Base-by-base conservation (phyloP, 805 yeast genomes). In the Starmerella floricola region DNA sequence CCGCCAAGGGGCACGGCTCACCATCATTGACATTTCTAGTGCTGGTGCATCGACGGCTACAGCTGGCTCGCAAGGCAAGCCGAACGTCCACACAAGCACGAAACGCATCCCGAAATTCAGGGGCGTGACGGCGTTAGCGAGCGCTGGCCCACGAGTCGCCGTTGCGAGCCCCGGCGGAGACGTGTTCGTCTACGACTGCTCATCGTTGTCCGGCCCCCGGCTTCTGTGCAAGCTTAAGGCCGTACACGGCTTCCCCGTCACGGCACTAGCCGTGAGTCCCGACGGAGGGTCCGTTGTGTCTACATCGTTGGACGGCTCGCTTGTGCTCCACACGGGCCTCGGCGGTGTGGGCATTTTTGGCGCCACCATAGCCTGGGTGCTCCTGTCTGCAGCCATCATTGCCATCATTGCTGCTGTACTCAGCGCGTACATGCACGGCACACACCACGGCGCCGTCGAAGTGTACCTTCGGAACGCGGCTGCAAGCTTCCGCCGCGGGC, bases 91-190 rank as follows among this genome's bases (percentile, higher is more conserved):
- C 30, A 13, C 33, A 40, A 11, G 39, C 8, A 35, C 36, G 2
- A 34, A 36, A 12, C 26, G 8, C 10, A 35, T 50, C 8, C 42
- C 53, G 5, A 42, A 44, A 8, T 30, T 45, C 18, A 38, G 32
- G 18, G 47, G 48, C 27, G 47, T 49, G 19, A 47, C 52, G 5
- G 53, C 53, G 10, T 26, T 53, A 34, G 45, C 52, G 1, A 46
- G 45, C 13, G 21, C 41, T n/a, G 47, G 47, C 21, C 13, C 23
- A 8, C 16, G 36, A 1, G 35, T 54, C 5, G 57, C 53, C 2
- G 48, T 44, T 3, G 55, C 49, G 3, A 45, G 48, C 17, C 36
- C 55, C 2, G 37, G 40, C 4, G 57, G 56, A n/a, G 55, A 52
- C 19, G 41, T 54, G 3, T 31, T 23, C 8, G 42, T 52, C 3